Evolutionary conservation across 2,329 filamentous ascomycete species (phyloP).

Genomic region (Ascomycota sp.): DNA sequence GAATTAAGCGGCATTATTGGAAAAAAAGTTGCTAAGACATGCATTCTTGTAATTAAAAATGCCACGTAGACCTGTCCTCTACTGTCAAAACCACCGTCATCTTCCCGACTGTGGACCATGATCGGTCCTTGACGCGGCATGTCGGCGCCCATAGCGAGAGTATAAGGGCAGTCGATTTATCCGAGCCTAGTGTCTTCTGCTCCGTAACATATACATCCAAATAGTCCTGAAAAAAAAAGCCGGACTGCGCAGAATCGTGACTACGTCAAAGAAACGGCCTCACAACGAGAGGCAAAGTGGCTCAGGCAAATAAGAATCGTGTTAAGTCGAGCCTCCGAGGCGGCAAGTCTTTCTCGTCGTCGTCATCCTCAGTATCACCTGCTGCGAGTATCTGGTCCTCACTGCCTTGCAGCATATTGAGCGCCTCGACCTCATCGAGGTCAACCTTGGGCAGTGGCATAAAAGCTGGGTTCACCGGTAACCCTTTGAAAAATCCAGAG

Average conservation of each 20-base stretch:
- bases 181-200: not conserved
- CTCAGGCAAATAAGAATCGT: conserved; percentile 21
- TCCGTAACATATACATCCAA: not conserved
- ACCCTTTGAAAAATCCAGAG: conserved; percentile 10
- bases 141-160: too few species aligned
- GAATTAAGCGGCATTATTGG: too few species aligned
- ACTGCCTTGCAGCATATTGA: conserved; percentile 28
- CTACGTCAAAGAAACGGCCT: not conserved
- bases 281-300: not conserved
- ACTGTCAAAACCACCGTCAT: too few species aligned
- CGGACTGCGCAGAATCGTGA: conserved; percentile 3
- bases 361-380: conserved; percentile 23
- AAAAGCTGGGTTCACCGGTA: conserved; percentile 31
- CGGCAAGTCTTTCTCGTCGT: conserved; percentile 13
- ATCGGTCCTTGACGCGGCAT: too few species aligned
- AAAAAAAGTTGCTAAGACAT: too few species aligned
- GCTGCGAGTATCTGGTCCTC: conserved; percentile 28
- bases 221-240: conserved; percentile 2
- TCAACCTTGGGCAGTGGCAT: conserved; percentile 34
- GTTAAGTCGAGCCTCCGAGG: conserved; percentile 24
- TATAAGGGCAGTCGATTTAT: too few species aligned
- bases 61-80: too few species aligned
- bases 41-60: too few species aligned
- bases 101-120: too few species aligned
- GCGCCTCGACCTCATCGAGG: conserved; percentile 28